Percentiles rank a stretch among this genome's conserved stretches.
These are phyloP conservation scores for Malassezia caprae DNA, from an alignment of 1,284 basidiomycete genomes.

Conservation along the genomic window DNA sequence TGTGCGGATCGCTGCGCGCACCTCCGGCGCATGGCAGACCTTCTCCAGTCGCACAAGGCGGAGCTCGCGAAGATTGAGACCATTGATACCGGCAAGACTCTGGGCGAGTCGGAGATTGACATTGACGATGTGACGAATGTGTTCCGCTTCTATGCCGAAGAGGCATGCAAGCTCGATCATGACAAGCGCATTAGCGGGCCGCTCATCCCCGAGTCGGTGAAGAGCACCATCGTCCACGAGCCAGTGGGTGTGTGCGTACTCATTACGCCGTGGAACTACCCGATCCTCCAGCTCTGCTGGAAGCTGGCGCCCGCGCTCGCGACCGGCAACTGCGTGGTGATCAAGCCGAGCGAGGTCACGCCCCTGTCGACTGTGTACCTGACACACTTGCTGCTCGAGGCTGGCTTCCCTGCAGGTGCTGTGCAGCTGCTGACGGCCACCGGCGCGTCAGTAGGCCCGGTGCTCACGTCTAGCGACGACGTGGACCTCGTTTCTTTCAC, in stretches of 20 bases:
- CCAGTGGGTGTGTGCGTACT: slow-evolving; percentile 47
- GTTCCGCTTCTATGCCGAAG: slow-evolving; percentile 45
- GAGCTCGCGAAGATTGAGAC: slow-evolving; percentile 39
- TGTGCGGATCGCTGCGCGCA: slow-evolving; percentile 26
- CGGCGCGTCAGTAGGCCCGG: slow-evolving; percentile 38
- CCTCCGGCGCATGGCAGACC: slow-evolving; percentile 32
- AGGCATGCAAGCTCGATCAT: slow-evolving; percentile 36
- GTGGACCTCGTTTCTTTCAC: slow-evolving; percentile 47
- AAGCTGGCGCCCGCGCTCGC: slow-evolving; percentile 46
- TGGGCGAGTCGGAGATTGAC: slow-evolving; percentile 39
- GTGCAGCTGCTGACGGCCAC: slow-evolving; percentile 43
- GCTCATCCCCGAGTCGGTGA: slow-evolving; percentile 34
- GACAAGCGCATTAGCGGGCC: slow-evolving; percentile 33
- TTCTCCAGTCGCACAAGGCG: slow-evolving; percentile 37
- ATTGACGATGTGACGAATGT: slow-evolving; percentile 46
- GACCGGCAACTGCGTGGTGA: slow-evolving; percentile 43
- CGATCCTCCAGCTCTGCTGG: slow-evolving; percentile 46
- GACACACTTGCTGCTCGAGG: slow-evolving; percentile 38
- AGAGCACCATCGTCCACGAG: slow-evolving; percentile 33
- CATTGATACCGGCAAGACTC: slow-evolving; percentile 46
- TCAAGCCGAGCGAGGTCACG: slow-evolving; percentile 48
- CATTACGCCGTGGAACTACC: slow-evolving; percentile 48
- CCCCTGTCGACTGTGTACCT: slow-evolving; percentile 45
- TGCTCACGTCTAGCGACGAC: slow-evolving; percentile 33
- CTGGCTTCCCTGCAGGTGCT: slow-evolving; percentile 33